phyloP scores from a whole-genome alignment of 768 basidiomycete species.

The Rhizopogon rudus region DNA sequence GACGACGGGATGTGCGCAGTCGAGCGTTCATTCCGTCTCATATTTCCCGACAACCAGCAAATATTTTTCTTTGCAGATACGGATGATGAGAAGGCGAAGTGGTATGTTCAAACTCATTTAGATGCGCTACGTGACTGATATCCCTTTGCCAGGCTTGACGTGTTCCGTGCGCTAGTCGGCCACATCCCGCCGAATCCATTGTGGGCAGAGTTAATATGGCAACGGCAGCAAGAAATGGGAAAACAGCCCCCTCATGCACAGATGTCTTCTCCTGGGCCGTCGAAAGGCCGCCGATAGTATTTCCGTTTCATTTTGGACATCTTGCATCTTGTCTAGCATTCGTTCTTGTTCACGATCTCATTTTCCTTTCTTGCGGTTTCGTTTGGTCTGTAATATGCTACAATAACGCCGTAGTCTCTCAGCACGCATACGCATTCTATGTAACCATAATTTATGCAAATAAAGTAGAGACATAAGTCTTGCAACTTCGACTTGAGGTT shows the following conservation, averaged over 20 bases:
- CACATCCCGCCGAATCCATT: conserved; percentile 89
- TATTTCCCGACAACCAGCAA: conserved; percentile 72
- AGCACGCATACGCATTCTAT: no score
- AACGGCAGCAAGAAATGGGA: conserved; percentile 54
- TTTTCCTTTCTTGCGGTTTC: neutral
- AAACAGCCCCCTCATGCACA: conserved; percentile 9
- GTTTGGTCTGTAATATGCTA: neutral
- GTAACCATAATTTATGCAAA: no score
- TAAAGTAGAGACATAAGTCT: no score
- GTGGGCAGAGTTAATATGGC: conserved; percentile 91
- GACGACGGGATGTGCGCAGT: conserved; percentile 66
- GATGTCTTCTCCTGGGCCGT: neutral
- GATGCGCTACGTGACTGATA: neutral
- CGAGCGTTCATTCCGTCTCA: conserved; percentile 79
- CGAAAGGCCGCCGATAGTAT: neutral
- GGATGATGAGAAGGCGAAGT: conserved; percentile 80
- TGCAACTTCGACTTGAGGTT: no score
- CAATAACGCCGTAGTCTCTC: neutral
- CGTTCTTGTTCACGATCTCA: neutral
- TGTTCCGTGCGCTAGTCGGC: conserved; percentile 79
- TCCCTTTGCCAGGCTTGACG: conserved; percentile 62
- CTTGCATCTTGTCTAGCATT: neutral
- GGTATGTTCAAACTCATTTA: conserved; percentile 44
- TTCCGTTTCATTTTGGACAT: neutral
- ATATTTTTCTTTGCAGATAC: conserved; percentile 92